Base-by-base conservation (phyloP, 2,329 filamentous ascomycete genomes). In the Stagonosporopsis rhizophila region DNA sequence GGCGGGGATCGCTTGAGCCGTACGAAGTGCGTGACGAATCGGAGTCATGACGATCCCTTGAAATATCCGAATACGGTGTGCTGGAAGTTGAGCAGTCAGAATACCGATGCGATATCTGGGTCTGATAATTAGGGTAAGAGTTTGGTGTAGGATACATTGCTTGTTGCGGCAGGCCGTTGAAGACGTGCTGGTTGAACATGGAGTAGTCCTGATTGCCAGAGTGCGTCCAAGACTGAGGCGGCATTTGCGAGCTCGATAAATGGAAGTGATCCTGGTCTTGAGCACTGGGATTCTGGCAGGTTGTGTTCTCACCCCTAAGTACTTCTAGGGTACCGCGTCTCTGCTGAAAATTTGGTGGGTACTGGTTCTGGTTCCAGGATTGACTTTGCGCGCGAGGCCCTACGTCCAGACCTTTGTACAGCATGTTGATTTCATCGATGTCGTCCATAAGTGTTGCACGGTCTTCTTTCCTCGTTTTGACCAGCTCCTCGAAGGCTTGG, bases 401-500 rank as follows among this genome's bases (percentile, higher is more conserved):
- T 6, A 62, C 23, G 23, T 53, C 34, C 2, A 73, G 52, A 2
- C 61, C 65, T 56, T 73, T 66, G 41, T 74, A 75, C 3, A 68
- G 66, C 20, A 58, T 61, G 40, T 73, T 71, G 27, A 75, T 71
- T 35, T 74, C 65, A 39, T 74, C 68, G 25, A 76, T 74, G 22
- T 75, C 68, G 49, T 68, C 64, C 66, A 72, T 70, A 38, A 70
- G 67, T 6, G 60, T 47, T 32, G 57, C 57, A 12, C 54, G 66
- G n/a, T 70, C 66, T 32, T 66, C 53, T n/a, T 57, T 56, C 40
- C 55, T 60, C 15, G 61, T 50, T 45, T 60, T 60, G 6, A 66
- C 52, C 9, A 70, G 49, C 20, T 69, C 53, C 27, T 70, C 60
- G 5, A 72, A 59, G n/a, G 67, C 66, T 7, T 59, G 63, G 42